A percentile compares a stretch with the other conserved stretches of the same genome.
Conservation (phyloP, 768 basidiomycete species). For the Asterophora parasitica region DNA sequence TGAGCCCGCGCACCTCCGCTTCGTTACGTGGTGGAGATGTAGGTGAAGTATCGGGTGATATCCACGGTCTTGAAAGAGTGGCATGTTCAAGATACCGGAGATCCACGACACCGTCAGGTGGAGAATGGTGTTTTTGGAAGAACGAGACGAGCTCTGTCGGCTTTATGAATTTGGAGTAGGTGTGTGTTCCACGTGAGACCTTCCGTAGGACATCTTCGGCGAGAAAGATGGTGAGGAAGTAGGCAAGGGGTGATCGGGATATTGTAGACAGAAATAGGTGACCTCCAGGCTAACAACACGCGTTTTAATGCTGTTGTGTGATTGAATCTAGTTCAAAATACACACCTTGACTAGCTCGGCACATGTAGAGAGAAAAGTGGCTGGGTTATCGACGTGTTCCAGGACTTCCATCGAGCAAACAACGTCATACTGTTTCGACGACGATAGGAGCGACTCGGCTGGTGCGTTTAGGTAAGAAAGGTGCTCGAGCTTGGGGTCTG, state of each 20-base stretch:
- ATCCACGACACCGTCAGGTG: constrained; percentile 4
- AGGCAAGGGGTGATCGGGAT: constrained; percentile 60
- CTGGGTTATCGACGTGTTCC: constrained; percentile 94
- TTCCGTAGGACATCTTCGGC: constrained; percentile 80
- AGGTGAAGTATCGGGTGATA: constrained; percentile 41
- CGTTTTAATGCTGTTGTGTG: not conserved
- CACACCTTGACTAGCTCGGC: constrained; percentile 83
- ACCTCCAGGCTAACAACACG: constrained; percentile 72
- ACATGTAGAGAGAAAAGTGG: constrained; percentile 75
- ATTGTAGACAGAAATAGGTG: constrained; percentile 95
- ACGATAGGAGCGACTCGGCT: constrained; percentile 68
- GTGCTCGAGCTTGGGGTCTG: constrained; percentile 59
- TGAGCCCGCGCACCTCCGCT: constrained; percentile 75
- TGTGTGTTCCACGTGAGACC: constrained; percentile 87
- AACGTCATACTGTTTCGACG: constrained; percentile 72
- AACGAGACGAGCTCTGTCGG: constrained; percentile 81
- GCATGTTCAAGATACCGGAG: constrained; percentile 8
- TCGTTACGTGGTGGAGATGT: constrained; percentile 55
- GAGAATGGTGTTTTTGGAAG: constrained; percentile 58
- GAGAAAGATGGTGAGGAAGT: constrained; percentile 48
- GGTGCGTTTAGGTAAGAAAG: constrained; percentile 62
- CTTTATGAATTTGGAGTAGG: constrained; percentile 84
- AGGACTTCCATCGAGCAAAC: constrained; percentile 98
- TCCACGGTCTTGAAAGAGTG: constrained; percentile 45
- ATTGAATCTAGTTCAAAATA: not conserved